Conservation (phyloP, 208 protist genomes). For the Lotmaria passim region DNA sequence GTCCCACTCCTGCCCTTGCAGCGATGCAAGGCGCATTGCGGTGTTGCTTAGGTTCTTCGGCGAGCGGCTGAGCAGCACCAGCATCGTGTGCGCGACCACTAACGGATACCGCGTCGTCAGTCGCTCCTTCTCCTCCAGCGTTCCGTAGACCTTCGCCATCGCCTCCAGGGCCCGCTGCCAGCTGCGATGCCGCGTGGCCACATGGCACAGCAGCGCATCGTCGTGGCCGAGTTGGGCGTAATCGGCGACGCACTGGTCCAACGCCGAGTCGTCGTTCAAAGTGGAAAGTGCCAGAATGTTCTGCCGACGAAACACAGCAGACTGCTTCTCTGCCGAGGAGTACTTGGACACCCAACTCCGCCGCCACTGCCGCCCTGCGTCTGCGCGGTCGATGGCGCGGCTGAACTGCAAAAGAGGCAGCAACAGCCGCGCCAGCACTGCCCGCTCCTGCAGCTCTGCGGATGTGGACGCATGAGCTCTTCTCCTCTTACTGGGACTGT, state of each 20-base stretch:
- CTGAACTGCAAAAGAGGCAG: slow-evolving; percentile 58
- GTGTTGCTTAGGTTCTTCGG: slow-evolving; percentile 77
- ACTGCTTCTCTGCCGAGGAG: slow-evolving; percentile 26
- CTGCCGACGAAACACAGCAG: slow-evolving; percentile 30
- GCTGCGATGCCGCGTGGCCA: slow-evolving; percentile 48
- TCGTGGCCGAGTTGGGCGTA: slow-evolving; percentile 14
- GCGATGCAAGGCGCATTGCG: slow-evolving; percentile 49
- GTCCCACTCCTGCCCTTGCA: slow-evolving; percentile 50
- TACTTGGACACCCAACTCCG: slow-evolving; percentile 45
- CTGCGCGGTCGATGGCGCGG: slow-evolving; percentile 27
- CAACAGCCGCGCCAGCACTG: slow-evolving; percentile 54
- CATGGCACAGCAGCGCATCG: slow-evolving; percentile 45
- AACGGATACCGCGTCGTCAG: slow-evolving; percentile 27
- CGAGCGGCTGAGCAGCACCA: slow-evolving; percentile 52
- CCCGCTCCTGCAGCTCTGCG: slow-evolving; percentile 41
- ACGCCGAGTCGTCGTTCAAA: slow-evolving; percentile 42
- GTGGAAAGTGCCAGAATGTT: slow-evolving; percentile 56
- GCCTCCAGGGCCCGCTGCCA: slow-evolving; percentile 57
- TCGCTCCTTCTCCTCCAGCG: slow-evolving; percentile 16
- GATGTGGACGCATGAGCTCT: slow-evolving; percentile 22
- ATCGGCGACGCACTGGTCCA: slow-evolving; percentile 23
- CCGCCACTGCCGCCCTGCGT: slow-evolving; percentile 63
- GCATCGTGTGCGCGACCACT: slow-evolving; percentile 37
- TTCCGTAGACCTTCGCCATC: slow-evolving; percentile 33
- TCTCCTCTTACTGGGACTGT: not conserved